Evolutionary conservation across 2,329 filamentous ascomycete species (phyloP).

Genomic region (Penicillium sp.): DNA sequence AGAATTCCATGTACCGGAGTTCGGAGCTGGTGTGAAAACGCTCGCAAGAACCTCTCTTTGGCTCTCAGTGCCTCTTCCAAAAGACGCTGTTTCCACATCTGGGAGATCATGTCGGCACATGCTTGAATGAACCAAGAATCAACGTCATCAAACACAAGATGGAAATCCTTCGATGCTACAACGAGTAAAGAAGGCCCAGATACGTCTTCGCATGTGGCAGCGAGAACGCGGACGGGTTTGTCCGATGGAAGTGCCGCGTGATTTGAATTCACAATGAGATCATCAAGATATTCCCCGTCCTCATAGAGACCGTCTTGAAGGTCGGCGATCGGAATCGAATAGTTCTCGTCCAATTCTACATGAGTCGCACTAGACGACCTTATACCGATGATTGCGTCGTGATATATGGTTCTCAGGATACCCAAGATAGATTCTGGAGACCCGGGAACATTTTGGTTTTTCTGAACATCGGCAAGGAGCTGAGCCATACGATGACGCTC

Average conservation of each 20-base stretch:
- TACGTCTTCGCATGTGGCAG: constrained; percentile 8
- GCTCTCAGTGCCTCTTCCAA: constrained; percentile 12
- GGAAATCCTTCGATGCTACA: constrained; percentile 14
- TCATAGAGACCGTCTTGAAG: constrained; percentile 15
- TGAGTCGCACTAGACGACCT: not conserved
- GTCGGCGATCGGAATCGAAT: constrained; percentile 1
- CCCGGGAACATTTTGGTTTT: not conserved
- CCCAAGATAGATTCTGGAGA: not conserved
- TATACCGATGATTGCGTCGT: not conserved
- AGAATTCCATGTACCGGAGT: constrained; percentile 12
- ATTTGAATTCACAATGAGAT: constrained; percentile 8
- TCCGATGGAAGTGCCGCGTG: constrained; percentile 1
- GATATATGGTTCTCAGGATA: not conserved
- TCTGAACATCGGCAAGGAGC: constrained; percentile 7
- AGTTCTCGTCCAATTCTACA: not conserved
- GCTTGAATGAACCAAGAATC: constrained; percentile 18
- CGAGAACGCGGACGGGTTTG: constrained; percentile 4
- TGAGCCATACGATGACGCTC: constrained; percentile 15
- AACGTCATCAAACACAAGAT: constrained; percentile 18
- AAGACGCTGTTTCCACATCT: not conserved
- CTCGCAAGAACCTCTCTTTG: constrained; percentile 19
- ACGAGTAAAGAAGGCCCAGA: constrained; percentile 15
- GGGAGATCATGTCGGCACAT: constrained; percentile 3
- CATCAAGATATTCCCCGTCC: not conserved
- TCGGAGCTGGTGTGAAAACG: not conserved